Evolutionary conservation across 2,329 filamentous ascomycete genomes (phyloP).

Genomic region (Zymoseptoria pseudotritici): DNA sequence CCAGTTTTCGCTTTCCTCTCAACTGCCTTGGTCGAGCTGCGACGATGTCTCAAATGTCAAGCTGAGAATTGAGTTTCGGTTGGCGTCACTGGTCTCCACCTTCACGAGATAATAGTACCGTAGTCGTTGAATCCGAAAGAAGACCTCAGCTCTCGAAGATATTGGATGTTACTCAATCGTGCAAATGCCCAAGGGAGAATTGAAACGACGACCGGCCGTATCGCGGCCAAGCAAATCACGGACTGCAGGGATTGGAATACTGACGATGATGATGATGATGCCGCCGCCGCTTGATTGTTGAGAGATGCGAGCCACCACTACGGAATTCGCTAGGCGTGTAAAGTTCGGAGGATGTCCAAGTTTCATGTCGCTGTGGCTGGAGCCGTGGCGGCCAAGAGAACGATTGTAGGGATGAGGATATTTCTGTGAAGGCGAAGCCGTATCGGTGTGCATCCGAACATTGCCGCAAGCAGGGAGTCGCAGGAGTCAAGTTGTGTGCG

Average conservation of each 20-base stretch:
- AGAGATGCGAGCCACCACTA: neutral
- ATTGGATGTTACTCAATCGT: neutral
- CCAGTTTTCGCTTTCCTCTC: neutral
- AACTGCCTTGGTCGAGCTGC: neutral
- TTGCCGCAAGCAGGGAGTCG: neutral
- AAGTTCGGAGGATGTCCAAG: neutral
- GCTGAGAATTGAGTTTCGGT: neutral
- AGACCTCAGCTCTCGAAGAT: neutral
- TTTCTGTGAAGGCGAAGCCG: neutral
- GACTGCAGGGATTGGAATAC: neutral
- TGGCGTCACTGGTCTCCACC: neutral
- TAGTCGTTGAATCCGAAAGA: neutral
- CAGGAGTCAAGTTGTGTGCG: neutral
- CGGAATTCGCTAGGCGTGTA: neutral
- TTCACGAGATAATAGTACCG: no score
- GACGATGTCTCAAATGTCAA: neutral
- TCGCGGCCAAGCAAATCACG: neutral
- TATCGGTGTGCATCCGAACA: neutral
- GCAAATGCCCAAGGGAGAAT: neutral
- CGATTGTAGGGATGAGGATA: neutral
- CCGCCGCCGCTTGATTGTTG: neutral
- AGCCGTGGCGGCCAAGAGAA: no score
- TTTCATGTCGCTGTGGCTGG: neutral
- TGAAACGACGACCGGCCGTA: neutral
- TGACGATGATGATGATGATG: neutral